Percentiles rank a stretch among this genome's conserved stretches.
These are phyloP conservation scores for Fonsecaea monophora DNA, from an alignment of 2,329 filamentous ascomycete genomes.

Conservation along the genomic window DNA sequence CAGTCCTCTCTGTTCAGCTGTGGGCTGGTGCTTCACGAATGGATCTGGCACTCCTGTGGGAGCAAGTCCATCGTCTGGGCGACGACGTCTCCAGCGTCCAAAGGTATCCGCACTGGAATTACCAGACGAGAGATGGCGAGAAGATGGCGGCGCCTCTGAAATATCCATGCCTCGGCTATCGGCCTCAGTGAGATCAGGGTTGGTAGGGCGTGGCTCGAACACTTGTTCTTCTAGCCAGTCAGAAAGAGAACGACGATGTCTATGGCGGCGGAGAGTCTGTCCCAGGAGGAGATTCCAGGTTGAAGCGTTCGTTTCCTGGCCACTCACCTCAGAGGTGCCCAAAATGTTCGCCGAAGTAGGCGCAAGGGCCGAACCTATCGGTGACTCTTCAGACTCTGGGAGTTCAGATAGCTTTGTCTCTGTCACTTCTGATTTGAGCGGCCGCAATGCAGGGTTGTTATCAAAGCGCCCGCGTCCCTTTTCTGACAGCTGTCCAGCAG, in stretches of 20 bases:
- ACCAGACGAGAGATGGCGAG: conserved; percentile 7
- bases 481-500: background rate
- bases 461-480: background rate
- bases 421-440: background rate
- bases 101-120: conserved; percentile 7
- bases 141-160: background rate
- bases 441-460: background rate
- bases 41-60: background rate
- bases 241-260: background rate
- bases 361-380: background rate
- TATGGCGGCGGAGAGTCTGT: background rate
- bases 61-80: background rate
- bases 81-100: background rate
- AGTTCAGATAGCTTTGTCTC: background rate
- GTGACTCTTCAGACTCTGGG: background rate
- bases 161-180: background rate
- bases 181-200: background rate
- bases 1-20: background rate
- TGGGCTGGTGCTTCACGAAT: background rate
- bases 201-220: background rate
- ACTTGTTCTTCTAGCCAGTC: background rate
- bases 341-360: background rate
- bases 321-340: background rate
- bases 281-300: background rate
- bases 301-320: background rate